Conservation (phyloP, 2,329 filamentous ascomycete species). For the Clathrospora elynae region DNA sequence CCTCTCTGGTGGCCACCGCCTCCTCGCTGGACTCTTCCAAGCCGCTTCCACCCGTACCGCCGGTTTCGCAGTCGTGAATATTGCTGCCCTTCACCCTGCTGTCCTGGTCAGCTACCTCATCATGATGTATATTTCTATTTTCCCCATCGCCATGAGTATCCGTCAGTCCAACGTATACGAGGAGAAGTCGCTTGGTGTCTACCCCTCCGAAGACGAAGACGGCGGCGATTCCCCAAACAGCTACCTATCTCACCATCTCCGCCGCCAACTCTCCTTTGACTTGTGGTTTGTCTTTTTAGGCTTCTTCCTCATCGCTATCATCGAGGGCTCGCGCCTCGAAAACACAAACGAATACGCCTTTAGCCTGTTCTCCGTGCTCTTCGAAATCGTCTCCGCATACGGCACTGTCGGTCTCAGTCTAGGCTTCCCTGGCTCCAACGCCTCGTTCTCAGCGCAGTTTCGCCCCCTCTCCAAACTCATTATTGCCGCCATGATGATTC, state of each 20-base stretch:
- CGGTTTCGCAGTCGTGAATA: slow-evolving; percentile 81
- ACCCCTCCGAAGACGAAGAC: slow-evolving; percentile 57
- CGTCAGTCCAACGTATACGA: slow-evolving; percentile 96
- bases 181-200: slow-evolving; percentile 82
- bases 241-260: slow-evolving; percentile 89
- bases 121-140: slow-evolving; percentile 99
- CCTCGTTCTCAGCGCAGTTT: slow-evolving; percentile 84
- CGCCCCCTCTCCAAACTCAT: slow-evolving; percentile 69
- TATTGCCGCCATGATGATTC: slow-evolving; percentile 70
- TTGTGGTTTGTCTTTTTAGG: slow-evolving; percentile 96
- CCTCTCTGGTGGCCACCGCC: slow-evolving; percentile 72
- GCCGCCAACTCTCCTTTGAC: slow-evolving; percentile 93
- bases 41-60: slow-evolving; percentile 88
- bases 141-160: slow-evolving; percentile 94
- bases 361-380: slow-evolving; percentile 54
- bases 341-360: slow-evolving; percentile 60
- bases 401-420: slow-evolving; percentile 92
- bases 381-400: slow-evolving; percentile 52
- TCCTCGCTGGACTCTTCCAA: slow-evolving; percentile 89
- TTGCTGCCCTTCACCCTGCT: slow-evolving; percentile 80
- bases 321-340: slow-evolving; percentile 75
- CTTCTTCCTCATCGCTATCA: slow-evolving; percentile 88
- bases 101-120: slow-evolving; percentile 93
- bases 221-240: slow-evolving; percentile 71
- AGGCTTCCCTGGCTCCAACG: slow-evolving; percentile 75